These are phyloP conservation scores for Hevea brasiliensis DNA, from an alignment of 345 rosid genomes.

Conservation along the genomic window DNA sequence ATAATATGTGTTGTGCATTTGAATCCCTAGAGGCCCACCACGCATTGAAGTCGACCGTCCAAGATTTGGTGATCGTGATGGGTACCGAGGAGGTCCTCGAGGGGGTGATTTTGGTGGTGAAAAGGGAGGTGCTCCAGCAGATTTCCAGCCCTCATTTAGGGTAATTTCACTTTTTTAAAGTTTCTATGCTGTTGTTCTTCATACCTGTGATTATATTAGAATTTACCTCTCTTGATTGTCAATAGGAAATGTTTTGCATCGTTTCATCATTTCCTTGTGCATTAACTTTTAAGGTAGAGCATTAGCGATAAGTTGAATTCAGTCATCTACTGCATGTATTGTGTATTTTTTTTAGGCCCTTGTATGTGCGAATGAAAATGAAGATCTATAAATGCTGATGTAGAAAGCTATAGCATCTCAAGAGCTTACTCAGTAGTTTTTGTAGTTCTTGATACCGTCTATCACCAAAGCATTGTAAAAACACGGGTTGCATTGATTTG, in stretches of 20 bases:
- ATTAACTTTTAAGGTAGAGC: too few relatives aligned
- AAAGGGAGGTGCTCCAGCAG: slow-evolving; percentile 50
- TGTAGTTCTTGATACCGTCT: background rate
- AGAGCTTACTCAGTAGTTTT: too few relatives aligned
- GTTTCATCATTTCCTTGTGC: too few relatives aligned
- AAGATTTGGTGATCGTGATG: slow-evolving; percentile 52
- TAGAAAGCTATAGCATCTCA: background rate
- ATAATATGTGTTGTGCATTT: background rate
- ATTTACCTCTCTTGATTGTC: background rate
- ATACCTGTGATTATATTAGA: background rate
- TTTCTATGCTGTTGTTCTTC: background rate
- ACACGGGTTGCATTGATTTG: background rate
- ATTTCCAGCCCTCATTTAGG: slow-evolving; percentile 49
- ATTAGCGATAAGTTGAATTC: too few relatives aligned
- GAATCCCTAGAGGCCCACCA: slow-evolving; percentile 41
- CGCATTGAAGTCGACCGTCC: slow-evolving; percentile 51
- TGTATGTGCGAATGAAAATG: background rate
- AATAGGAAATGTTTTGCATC: too few relatives aligned
- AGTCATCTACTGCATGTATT: too few relatives aligned
- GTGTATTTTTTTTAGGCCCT: background rate
- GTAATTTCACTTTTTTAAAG: slow-evolving; percentile 19
- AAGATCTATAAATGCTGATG: background rate
- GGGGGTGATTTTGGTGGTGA: slow-evolving; percentile 49
- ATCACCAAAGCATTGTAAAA: background rate
- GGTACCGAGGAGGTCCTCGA: slow-evolving; percentile 48